phyloP scores from a whole-genome alignment of 352 stramenopile species.

The Thraustotheca clavata region DNA sequence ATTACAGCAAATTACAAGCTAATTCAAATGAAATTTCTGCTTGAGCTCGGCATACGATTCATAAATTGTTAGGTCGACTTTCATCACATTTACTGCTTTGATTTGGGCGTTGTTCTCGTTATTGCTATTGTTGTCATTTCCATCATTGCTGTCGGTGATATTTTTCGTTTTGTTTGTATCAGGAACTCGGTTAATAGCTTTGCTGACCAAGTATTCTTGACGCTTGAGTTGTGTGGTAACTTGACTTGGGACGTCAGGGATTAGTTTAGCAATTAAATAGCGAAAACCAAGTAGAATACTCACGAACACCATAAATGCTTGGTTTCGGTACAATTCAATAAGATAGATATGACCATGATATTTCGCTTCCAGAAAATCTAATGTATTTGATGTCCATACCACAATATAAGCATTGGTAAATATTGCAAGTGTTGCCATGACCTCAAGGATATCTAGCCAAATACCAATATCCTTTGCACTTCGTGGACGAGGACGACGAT shows the following conservation, averaged over 20 bases:
- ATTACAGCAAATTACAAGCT: too few relatives aligned
- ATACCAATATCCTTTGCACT: constrained; percentile 86
- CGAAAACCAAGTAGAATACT: constrained; percentile 80
- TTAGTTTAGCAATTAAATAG: constrained; percentile 60
- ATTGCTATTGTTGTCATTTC: too few relatives aligned
- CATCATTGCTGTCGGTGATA: too few relatives aligned
- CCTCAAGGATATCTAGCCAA: constrained; percentile 87
- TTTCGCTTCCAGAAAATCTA: constrained; percentile 12
- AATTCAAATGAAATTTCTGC: too few relatives aligned
- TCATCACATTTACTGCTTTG: too few relatives aligned
- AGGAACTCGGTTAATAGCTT: constrained; percentile 77
- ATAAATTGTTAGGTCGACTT: too few relatives aligned
- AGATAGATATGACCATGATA: constrained; percentile 35
- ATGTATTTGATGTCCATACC: constrained; percentile 79
- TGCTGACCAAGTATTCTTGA: constrained; percentile 79
- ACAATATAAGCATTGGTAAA: constrained; percentile 91
- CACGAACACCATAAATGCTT: constrained; percentile 76
- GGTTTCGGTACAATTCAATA: constrained; percentile 49
- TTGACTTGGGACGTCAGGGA: constrained; percentile 64
- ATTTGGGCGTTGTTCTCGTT: too few relatives aligned
- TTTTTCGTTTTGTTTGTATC: too few relatives aligned
- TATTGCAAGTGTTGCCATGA: constrained; percentile 85
- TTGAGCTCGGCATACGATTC: too few relatives aligned
- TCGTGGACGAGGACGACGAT: constrained; percentile 61
- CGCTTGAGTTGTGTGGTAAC: constrained; percentile 68